Percentiles rank a stretch among this genome's conserved stretches.
phyloP scores from a whole-genome alignment of 2,329 filamentous ascomycete genomes.

The Cercospora citrullina region DNA sequence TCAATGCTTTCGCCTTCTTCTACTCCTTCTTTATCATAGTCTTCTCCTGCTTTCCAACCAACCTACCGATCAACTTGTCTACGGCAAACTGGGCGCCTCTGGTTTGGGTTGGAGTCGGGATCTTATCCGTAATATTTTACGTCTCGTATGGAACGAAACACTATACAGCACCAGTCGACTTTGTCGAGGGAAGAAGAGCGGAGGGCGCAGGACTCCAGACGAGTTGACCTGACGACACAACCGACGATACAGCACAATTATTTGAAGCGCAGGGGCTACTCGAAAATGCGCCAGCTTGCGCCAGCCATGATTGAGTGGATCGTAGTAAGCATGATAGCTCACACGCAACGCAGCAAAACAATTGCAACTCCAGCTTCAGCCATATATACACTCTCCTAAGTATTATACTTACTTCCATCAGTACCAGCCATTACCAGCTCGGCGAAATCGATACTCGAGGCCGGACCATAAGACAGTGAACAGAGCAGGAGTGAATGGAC shows the following conservation, averaged over 20 bases:
- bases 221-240: slow-evolving; percentile 18
- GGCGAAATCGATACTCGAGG: not conserved
- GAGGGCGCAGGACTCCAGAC: slow-evolving; percentile 30
- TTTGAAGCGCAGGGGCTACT: not conserved
- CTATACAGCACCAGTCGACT: slow-evolving; percentile 36
- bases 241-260: not conserved
- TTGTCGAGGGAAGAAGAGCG: slow-evolving; percentile 33
- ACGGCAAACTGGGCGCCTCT: slow-evolving; percentile 37
- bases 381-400: too few relatives aligned
- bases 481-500: too few relatives aligned
- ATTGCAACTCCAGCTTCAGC: not conserved
- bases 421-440: not conserved
- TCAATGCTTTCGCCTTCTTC: slow-evolving; percentile 35
- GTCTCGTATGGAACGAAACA: slow-evolving; percentile 31
- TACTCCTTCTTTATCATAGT: slow-evolving; percentile 36
- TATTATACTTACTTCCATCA: not conserved
- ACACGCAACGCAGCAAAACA: not conserved
- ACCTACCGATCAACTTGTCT: slow-evolving; percentile 30
- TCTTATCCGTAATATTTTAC: slow-evolving; percentile 33
- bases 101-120: slow-evolving; percentile 35
- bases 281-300: not conserved
- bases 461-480: too few relatives aligned
- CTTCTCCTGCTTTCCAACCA: slow-evolving; percentile 36
- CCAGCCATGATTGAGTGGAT: not conserved
- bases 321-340: not conserved